phyloP scores from a whole-genome alignment of 2,329 filamentous ascomycete species.

The Epichloe glyceriae region DNA sequence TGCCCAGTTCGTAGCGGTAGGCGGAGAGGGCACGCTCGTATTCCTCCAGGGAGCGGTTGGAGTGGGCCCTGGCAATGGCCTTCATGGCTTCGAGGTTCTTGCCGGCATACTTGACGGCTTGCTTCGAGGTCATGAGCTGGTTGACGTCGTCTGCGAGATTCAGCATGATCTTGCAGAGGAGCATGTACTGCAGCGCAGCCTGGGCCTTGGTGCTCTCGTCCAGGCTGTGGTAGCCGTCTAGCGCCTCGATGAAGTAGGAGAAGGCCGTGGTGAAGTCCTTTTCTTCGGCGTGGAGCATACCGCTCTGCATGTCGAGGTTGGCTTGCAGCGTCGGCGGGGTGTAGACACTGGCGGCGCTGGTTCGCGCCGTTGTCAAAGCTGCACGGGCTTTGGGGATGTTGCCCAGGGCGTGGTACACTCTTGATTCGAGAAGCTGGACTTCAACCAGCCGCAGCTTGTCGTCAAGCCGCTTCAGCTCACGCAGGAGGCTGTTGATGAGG shows the following conservation, averaged over 20 bases:
- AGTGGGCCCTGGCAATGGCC: conserved; percentile 88
- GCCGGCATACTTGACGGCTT: conserved; percentile 90
- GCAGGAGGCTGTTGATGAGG: conserved; percentile 89
- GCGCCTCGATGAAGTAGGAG: conserved; percentile 97
- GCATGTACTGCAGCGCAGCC: conserved; percentile 97
- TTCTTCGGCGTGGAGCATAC: conserved; percentile 97
- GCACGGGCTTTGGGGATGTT: conserved; percentile 95
- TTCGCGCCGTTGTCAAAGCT: conserved; percentile 85
- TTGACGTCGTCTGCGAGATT: conserved; percentile 95
- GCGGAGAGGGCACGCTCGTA: conserved; percentile 86
- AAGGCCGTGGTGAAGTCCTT: conserved; percentile 98
- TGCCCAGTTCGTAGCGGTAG: conserved; percentile 87
- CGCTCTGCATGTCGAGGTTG: conserved; percentile 96
- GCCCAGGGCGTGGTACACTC: conserved; percentile 92
- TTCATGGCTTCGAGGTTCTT: conserved; percentile 98
- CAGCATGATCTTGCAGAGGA: conserved; percentile 99
- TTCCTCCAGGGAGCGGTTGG: conserved; percentile 89
- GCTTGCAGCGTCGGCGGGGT: conserved; percentile 91
- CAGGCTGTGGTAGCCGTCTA: conserved; percentile 91
- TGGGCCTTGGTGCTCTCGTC: conserved; percentile 84
- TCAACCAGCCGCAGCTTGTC: conserved; percentile 97
- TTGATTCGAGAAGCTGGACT: conserved; percentile 91
- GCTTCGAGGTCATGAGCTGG: conserved; percentile 86
- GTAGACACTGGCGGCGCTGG: conserved; percentile 92
- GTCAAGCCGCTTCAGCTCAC: conserved; percentile 93